Percentiles rank a stretch among this genome's conserved stretches.
phyloP scores from a whole-genome alignment of 2,329 filamentous ascomycete genomes.

The Capronia epimyces region DNA sequence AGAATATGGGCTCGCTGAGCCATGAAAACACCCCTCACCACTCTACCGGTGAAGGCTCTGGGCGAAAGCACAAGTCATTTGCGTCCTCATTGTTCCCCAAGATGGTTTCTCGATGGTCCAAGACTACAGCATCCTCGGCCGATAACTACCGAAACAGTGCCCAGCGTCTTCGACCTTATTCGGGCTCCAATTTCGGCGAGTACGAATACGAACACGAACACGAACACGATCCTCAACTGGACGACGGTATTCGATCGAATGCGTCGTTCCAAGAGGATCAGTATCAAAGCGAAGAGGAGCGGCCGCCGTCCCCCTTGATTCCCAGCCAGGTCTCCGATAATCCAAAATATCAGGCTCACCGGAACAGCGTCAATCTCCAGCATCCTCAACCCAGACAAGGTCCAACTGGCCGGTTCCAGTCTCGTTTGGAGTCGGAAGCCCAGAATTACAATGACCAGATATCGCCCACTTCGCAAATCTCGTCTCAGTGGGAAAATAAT shows the following conservation, averaged over 20 bases:
- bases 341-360: conserved; percentile 61
- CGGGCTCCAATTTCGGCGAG: conserved; percentile 64
- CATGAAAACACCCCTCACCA: conserved; percentile 70
- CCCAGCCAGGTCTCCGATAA: conserved; percentile 53
- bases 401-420: conserved; percentile 57
- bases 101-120: conserved; percentile 81
- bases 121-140: conserved; percentile 85
- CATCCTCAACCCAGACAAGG: conserved; percentile 61
- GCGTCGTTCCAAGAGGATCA: conserved; percentile 39
- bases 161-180: conserved; percentile 51
- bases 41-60: conserved; percentile 55
- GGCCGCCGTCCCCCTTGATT: conserved; percentile 57
- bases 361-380: conserved; percentile 58
- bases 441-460: conserved; percentile 43
- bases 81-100: conserved; percentile 81
- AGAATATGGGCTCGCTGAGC: conserved; percentile 50
- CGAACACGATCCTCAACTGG: conserved; percentile 43
- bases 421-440: conserved; percentile 56
- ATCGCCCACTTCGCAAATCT: conserved; percentile 38
- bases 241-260: conserved; percentile 43
- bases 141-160: conserved; percentile 66
- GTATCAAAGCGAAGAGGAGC: conserved; percentile 38
- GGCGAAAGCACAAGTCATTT: conserved; percentile 82
- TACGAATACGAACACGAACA: conserved; percentile 53
- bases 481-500: conserved; percentile 38